These are phyloP conservation scores for Penicillium sp. DNA, from an alignment of 2,329 filamentous ascomycete species.

Conservation along the genomic window DNA sequence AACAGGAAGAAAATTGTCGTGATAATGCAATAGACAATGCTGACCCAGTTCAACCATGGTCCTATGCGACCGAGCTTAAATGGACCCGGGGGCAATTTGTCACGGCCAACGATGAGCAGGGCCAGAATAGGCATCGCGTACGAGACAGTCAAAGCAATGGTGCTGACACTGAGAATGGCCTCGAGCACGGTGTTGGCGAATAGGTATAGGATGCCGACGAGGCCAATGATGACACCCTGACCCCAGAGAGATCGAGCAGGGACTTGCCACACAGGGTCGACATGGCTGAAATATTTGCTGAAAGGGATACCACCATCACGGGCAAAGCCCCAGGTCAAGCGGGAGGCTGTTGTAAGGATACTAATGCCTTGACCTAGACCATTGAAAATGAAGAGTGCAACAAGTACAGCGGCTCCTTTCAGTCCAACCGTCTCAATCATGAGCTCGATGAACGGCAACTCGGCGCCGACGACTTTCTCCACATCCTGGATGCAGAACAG, in stretches of 20 bases:
- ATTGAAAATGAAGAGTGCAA: slow-evolving; percentile 57
- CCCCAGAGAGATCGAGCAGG: slow-evolving; percentile 54
- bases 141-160: slow-evolving; percentile 56
- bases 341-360: slow-evolving; percentile 53
- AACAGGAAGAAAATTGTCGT: slow-evolving; percentile 60
- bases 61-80: slow-evolving; percentile 51
- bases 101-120: slow-evolving; percentile 52
- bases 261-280: slow-evolving; percentile 53
- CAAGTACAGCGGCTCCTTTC: slow-evolving; percentile 50
- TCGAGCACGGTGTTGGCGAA: slow-evolving; percentile 55
- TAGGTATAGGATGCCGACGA: slow-evolving; percentile 57
- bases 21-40: slow-evolving; percentile 52
- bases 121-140: slow-evolving; percentile 53
- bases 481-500: slow-evolving; percentile 53
- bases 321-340: slow-evolving; percentile 57
- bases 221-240: slow-evolving; percentile 48
- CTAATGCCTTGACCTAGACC: slow-evolving; percentile 55
- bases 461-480: slow-evolving; percentile 41
- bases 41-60: slow-evolving; percentile 49
- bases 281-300: slow-evolving; percentile 46
- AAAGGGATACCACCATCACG: slow-evolving; percentile 52
- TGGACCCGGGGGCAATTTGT: slow-evolving; percentile 49
- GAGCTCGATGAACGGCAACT: slow-evolving; percentile 53
- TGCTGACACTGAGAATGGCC: slow-evolving; percentile 57
- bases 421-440: slow-evolving; percentile 43